These are phyloP conservation scores for Pythium angustatum DNA, from an alignment of 352 stramenopile species.

Conservation along the genomic window DNA sequence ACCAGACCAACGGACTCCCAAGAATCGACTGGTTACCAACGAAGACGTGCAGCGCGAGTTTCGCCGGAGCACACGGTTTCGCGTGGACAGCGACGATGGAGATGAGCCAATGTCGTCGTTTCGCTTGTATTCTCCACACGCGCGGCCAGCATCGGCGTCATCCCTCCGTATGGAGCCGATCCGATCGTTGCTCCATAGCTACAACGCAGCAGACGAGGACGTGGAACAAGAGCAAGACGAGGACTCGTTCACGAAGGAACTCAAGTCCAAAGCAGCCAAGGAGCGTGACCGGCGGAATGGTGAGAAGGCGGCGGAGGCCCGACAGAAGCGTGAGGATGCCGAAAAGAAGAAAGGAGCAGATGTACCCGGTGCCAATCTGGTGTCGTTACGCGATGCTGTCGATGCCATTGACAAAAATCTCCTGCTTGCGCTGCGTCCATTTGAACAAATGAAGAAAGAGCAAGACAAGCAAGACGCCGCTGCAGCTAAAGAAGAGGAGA, in stretches of 20 bases:
- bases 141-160: not conserved
- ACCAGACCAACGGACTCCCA: not conserved
- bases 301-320: conserved; percentile 12
- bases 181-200: conserved; percentile 8
- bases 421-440: conserved; percentile 50
- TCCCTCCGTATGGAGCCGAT: conserved; percentile 7
- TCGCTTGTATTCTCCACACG: conserved; percentile 2
- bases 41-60: conserved; percentile 37
- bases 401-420: conserved; percentile 46
- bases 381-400: conserved; percentile 15
- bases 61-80: conserved; percentile 40
- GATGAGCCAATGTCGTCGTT: conserved; percentile 1
- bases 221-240: too few relatives aligned
- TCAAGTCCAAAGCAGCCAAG: conserved; percentile 26
- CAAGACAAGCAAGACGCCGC: conserved; percentile 32
- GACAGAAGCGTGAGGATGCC: conserved; percentile 18
- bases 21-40: conserved; percentile 25
- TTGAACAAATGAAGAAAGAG: conserved; percentile 41
- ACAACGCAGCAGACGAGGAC: not conserved
- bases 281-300: conserved; percentile 18
- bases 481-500: conserved; percentile 11
- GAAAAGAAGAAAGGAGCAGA: conserved; percentile 22
- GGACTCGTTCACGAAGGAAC: conserved; percentile 50
- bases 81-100: conserved; percentile 1
- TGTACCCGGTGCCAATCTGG: not conserved